Base-by-base conservation (phyloP, 805 yeast species). In the Saturnispora halmiae region DNA sequence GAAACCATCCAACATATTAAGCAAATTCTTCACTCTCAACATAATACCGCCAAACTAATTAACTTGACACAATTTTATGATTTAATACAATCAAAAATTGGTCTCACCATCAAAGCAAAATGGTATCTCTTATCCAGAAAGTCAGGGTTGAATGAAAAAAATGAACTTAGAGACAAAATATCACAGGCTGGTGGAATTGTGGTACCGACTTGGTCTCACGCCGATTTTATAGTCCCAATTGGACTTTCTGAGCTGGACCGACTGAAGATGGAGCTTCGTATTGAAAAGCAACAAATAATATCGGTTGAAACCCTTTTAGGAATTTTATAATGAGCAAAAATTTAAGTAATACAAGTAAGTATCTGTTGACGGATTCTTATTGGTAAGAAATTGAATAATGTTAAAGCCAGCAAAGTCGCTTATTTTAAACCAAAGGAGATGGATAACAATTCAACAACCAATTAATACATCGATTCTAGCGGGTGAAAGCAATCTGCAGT, bases 381-480 rank as follows among this genome's bases (percentile, higher is more conserved):
- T 22, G 26, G 26, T 22, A 22, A 22, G 26, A 9, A 15, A 11
- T 6, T 14, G 16, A 7, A 6, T 4, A 29, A 29, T 29, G 32
- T 6, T 29, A 29, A 29, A 29, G 14, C 6, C 4, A 9, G 19
- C 4, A 6, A 29, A 14, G 16, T 4, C 14, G 6, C 15, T 9
- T 29, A 16, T 14, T 14, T 14, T 14, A 9, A 10, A 28, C 14
- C 34, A 28, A 6, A 40, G 28, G n/a, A 34, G 48, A 28, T 50
- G 27, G 29, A 54, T 47, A 14, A 49, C 48, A 3, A 51, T 51
- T 11, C 51, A 51, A 25, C 49, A 37, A 28, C 55, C 45, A 10
- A 33, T 32, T 16, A 41, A 24, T 30, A 34, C 42, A 1, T 25
- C 43, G 2, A 36, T 34, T 3, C 30, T 33, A 4, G 15, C 53